Conservation (phyloP, 371 early-diverging fungal species). For the Lichtheimia corymbifera region DNA sequence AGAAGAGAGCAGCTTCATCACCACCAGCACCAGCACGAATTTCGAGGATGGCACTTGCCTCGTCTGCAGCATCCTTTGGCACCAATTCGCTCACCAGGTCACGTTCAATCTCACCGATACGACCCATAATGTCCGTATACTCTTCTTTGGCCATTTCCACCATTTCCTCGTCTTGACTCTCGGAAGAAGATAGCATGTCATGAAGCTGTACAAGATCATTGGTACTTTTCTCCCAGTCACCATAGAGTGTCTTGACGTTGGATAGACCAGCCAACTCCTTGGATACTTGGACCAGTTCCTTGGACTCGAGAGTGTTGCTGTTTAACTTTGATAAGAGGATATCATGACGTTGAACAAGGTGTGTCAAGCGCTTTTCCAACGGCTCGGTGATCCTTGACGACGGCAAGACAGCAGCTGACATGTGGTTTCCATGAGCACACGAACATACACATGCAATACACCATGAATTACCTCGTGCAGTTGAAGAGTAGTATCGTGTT, state of each 20-base stretch:
- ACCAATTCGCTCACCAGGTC: slow-evolving; percentile 52
- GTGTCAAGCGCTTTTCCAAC: slow-evolving; percentile 27
- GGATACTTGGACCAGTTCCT: slow-evolving; percentile 31
- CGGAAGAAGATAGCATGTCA: slow-evolving; percentile 20
- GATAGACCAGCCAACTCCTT: slow-evolving; percentile 38
- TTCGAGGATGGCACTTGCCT: slow-evolving; percentile 77
- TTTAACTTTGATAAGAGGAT: slow-evolving; percentile 30
- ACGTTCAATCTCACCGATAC: slow-evolving; percentile 38
- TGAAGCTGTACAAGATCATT: slow-evolving; percentile 33
- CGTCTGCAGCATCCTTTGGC: slow-evolving; percentile 69
- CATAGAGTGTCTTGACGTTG: slow-evolving; percentile 28
- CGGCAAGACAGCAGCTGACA: slow-evolving; percentile 12
- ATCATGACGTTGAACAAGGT: slow-evolving; percentile 38
- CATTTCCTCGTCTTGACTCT: slow-evolving; percentile 48
- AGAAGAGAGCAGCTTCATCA: slow-evolving; percentile 82
- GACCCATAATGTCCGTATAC: slow-evolving; percentile 33
- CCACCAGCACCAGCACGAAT: slow-evolving; percentile 85
- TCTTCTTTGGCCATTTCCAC: slow-evolving; percentile 62
- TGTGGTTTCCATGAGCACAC: not conserved
- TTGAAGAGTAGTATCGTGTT: not conserved
- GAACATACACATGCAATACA: not conserved
- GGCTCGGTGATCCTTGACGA: slow-evolving; percentile 37
- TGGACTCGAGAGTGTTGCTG: slow-evolving; percentile 20
- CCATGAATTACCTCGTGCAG: slow-evolving; percentile 8
- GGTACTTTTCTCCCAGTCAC: slow-evolving; percentile 35